Evolutionary conservation across 2,329 filamentous ascomycete genomes (phyloP), one percentile per base, ranked within the genome.

Genomic region (Huntiella bhutanensis): DNA sequence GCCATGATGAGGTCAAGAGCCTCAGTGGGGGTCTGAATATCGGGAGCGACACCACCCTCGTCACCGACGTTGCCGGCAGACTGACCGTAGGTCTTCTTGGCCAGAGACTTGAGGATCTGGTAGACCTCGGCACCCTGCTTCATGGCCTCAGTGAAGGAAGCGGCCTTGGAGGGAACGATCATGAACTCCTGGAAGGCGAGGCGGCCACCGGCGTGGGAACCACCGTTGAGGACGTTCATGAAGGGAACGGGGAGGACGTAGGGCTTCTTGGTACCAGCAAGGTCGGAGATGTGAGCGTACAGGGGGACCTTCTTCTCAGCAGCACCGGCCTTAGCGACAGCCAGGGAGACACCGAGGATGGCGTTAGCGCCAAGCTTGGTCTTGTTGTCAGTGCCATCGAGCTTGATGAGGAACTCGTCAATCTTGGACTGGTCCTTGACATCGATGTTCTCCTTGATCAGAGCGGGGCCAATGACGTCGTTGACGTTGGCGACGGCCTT

Each of bases 51-150:
- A 80, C 91, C 91, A 75, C 91, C 91, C 79, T 98, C 91, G 63
- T 98, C 91, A 68, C 91, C 91, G 55, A 98, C 91, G 65, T 98
- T 98, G 65, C 88, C 91, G 55, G 91, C 91, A 54, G 91, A 95
- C 69, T 94, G 88, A 62, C 91, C 91, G 66, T 98, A 98, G 76
- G 84, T 91, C 83, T 95, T 91, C 83, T 96, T 96, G 65, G 91
- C 87, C 52, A 96, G 77, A 58, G 73, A 60, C 82, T 98, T 98
- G 59, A 98, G 82, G 69, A 83, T 82, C 69, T 96, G 88, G 80
- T 98, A 98, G 59, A 95, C 86, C 70, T 98, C 91, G 58, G 88
- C 69, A 65, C 91, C 91, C 69, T 93, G 85, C 64, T 88, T 87
- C 70, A 98, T 80, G 62, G 81, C 91, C 75, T 98, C 91, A 57